Percentiles rank a stretch among this genome's conserved stretches.
Evolutionary conservation across 768 basidiomycete species (phyloP).

Genomic region (Russula sp.): DNA sequence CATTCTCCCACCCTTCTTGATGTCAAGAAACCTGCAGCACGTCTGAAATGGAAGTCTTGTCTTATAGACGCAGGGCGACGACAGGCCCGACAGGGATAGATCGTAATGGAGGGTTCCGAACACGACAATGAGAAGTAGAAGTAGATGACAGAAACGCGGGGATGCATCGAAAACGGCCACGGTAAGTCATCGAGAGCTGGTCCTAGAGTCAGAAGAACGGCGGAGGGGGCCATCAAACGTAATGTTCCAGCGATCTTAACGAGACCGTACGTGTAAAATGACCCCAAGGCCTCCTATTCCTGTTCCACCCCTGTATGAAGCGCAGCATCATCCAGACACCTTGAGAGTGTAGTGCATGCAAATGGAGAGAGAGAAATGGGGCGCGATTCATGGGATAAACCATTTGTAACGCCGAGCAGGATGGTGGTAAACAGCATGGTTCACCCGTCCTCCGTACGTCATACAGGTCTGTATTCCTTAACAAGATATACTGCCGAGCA

Average conservation of each 20-base stretch:
- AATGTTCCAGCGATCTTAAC: not conserved
- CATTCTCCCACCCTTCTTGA: not conserved
- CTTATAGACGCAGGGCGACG: not conserved
- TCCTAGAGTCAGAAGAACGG: slow-evolving; percentile 3
- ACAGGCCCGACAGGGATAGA: not conserved
- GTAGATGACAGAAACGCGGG: slow-evolving; percentile 11
- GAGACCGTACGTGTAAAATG: not conserved
- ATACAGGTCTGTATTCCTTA: slow-evolving; percentile 1
- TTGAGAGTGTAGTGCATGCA: not conserved
- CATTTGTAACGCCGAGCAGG: not conserved
- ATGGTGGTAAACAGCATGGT: not conserved
- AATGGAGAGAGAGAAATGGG: not conserved
- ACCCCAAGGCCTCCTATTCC: not conserved
- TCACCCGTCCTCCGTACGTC: not conserved
- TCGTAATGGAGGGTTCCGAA: slow-evolving; percentile 11
- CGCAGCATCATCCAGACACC: too few species aligned
- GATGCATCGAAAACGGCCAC: slow-evolving; percentile 9
- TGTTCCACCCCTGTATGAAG: not conserved
- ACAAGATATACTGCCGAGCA: not conserved
- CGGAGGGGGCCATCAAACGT: slow-evolving; percentile 4
- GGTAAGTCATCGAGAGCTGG: not conserved
- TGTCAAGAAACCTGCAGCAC: not conserved
- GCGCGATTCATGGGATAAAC: not conserved
- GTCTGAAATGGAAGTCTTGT: not conserved
- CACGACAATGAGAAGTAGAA: slow-evolving; percentile 8